A percentile compares a stretch with the other conserved stretches of the same genome.
phyloP scores from a whole-genome alignment of 345 rosid species.

The Brassica napus region DNA sequence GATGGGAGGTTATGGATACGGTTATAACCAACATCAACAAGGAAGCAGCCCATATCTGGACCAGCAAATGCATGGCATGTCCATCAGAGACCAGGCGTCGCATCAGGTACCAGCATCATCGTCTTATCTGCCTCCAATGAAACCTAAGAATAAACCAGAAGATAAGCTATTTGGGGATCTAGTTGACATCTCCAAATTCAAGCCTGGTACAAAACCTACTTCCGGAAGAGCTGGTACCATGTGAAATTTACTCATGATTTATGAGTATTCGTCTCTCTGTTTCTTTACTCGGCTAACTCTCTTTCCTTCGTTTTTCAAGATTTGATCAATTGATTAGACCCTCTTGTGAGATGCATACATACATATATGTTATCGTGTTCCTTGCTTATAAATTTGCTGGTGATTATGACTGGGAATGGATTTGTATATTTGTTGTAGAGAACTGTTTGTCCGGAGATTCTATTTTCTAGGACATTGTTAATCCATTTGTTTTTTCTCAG shows the following conservation, averaged over 20 bases:
- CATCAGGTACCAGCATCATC: slow-evolving; percentile 49
- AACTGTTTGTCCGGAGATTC: slow-evolving; percentile 23
- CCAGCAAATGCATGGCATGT: slow-evolving; percentile 76
- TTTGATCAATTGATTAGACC: slow-evolving; percentile 28
- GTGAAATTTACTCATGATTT: slow-evolving; percentile 42
- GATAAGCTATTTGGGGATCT: slow-evolving; percentile 97
- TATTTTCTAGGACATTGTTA: slow-evolving; percentile 6
- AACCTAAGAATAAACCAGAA: slow-evolving; percentile 64
- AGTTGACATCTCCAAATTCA: slow-evolving; percentile 87
- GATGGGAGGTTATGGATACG: slow-evolving; percentile 67
- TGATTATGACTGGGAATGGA: slow-evolving; percentile 27
- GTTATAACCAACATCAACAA: slow-evolving; percentile 71
- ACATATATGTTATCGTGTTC: slow-evolving; percentile 23
- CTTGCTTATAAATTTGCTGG: slow-evolving; percentile 25
- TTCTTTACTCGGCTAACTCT: slow-evolving; percentile 38
- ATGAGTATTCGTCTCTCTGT: slow-evolving; percentile 25
- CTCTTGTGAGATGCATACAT: slow-evolving; percentile 30
- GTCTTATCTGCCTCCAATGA: slow-evolving; percentile 61
- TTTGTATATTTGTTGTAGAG: slow-evolving; percentile 43
- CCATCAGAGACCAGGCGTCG: slow-evolving; percentile 62
- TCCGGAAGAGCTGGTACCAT: slow-evolving; percentile 80
- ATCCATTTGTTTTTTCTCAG: slow-evolving; percentile 11
- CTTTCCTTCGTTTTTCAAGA: background rate
- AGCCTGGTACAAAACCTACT: slow-evolving; percentile 58
- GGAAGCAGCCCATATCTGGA: slow-evolving; percentile 64